Percentiles rank a stretch among this genome's conserved stretches.
Evolutionary conservation across 78 protist species (phyloP).

Genomic region (Cavenderia fasciculata): DNA sequence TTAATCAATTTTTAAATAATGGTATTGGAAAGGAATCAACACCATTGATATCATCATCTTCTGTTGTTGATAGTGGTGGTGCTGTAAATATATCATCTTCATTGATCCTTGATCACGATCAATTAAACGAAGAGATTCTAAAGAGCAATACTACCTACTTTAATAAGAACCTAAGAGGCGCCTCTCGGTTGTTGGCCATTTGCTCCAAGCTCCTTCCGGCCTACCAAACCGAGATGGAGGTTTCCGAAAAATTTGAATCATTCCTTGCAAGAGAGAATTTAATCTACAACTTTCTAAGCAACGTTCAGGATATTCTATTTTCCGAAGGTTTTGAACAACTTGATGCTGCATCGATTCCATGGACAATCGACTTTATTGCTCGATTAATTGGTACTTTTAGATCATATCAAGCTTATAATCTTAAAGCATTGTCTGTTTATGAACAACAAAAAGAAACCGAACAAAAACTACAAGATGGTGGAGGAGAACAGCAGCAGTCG

Average conservation of each 20-base stretch:
- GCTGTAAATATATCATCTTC: background rate
- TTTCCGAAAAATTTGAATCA: background rate
- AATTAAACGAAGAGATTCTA: conserved; percentile 7
- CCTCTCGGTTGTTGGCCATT: conserved; percentile 41
- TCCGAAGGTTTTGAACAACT: conserved; percentile 52
- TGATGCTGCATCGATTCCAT: conserved; percentile 1
- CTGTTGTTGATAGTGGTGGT: background rate
- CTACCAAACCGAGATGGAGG: background rate
- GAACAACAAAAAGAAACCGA: too few species aligned
- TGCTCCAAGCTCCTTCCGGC: conserved; percentile 29
- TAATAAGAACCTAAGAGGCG: background rate
- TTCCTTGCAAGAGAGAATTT: conserved; percentile 4
- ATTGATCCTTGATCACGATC: background rate
- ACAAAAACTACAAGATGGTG: too few species aligned
- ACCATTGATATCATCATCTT: background rate
- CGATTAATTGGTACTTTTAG: conserved; percentile 49
- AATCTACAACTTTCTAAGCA: background rate
- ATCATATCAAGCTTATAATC: conserved; percentile 14
- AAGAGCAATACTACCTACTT: conserved; percentile 25
- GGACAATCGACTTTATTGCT: conserved; percentile 57
- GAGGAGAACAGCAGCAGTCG: too few species aligned
- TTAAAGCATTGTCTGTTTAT: too few species aligned
- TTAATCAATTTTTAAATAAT: conserved; percentile 18
- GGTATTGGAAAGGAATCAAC: background rate
- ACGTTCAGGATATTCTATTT: conserved; percentile 65